Base-by-base conservation (phyloP, 495 filamentous ascomycete species). In the Parachaetomium inaequale region DNA sequence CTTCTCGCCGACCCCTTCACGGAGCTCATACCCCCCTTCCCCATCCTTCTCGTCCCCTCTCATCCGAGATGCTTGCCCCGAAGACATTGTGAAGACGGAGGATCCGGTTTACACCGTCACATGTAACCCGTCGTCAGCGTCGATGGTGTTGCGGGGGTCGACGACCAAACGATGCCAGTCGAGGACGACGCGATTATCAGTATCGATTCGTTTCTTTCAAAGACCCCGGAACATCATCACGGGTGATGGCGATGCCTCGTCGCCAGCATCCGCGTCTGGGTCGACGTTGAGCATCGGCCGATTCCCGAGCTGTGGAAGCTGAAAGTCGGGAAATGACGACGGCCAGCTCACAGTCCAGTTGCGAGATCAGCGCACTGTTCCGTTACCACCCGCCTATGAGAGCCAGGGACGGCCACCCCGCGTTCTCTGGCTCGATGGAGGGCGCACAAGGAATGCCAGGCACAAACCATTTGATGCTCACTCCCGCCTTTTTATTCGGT, bases 1-100 rank as follows among this genome's bases (percentile, higher is more conserved):
- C 49, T 50, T 54, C 55, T 23, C 43, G 23, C 12, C 15, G 38
- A 5, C 25, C 50, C 54, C 23, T 14, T 10, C 50, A 4, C 55
- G 21, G 14, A 36, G 46, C 21, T 12, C 58, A 42, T 52, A 38
- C 1, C 36, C 54, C 14, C 57, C 60, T 14, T 12, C 28, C 2
- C 34, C 54, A 43, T 40, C 49, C 14, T 63, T 38, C 21, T 49
- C 59, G 2, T 57, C 66, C 26, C n/a, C 46, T 26, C 43, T 31
- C 17, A 7, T 40, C 25, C 15, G 38, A n/a, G n/a, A n/a, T n/a
- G 53, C n/a, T 47, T 53, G 14, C 55, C 63, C 19, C 17, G 19
- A 34, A 21, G 34, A 4, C 53, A 55, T 55, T 10, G 53, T 19
- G 42, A 17, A 12, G 12, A 17, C 36, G 14, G 36, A 40, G 14